Percentiles rank a stretch among this genome's conserved stretches.
These are phyloP conservation scores for Syzygium aromaticum DNA, from an alignment of 345 rosid genomes.

Conservation along the genomic window DNA sequence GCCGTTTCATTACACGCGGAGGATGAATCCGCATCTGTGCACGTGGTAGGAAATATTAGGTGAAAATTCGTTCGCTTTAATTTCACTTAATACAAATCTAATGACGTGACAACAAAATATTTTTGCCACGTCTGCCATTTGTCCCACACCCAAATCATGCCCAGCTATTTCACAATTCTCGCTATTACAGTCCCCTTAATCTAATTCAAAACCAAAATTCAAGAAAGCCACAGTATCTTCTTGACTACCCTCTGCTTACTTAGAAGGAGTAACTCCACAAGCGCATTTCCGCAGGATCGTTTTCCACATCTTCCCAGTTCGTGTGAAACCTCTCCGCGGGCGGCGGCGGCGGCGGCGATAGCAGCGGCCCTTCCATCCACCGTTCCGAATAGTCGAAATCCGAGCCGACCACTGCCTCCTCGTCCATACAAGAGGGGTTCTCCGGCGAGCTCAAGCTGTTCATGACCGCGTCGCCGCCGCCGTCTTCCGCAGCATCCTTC, in stretches of 20 bases:
- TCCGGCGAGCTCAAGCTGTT: neutral
- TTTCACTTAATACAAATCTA: neutral
- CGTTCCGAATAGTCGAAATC: neutral
- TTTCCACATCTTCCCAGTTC: neutral
- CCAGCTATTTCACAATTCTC: no score
- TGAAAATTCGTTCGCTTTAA: neutral
- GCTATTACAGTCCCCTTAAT: neutral
- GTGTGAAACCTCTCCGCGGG: neutral
- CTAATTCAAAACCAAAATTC: neutral
- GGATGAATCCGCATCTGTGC: no score
- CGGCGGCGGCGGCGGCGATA: slow-evolving; percentile 1
- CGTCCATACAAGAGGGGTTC: neutral
- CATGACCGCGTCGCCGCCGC: neutral
- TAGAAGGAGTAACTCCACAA: neutral
- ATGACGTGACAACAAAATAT: neutral
- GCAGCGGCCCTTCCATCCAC: slow-evolving; percentile 4
- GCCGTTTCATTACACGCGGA: no score
- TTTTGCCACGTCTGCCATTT: neutral
- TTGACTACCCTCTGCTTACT: neutral
- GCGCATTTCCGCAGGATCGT: neutral
- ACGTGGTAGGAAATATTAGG: no score
- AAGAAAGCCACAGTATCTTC: neutral
- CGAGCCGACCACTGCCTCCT: neutral
- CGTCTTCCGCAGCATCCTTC: neutral
- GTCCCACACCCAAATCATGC: neutral